Base-by-base conservation (phyloP, 768 basidiomycete genomes). In the Agaricus sinodeliciosus region DNA sequence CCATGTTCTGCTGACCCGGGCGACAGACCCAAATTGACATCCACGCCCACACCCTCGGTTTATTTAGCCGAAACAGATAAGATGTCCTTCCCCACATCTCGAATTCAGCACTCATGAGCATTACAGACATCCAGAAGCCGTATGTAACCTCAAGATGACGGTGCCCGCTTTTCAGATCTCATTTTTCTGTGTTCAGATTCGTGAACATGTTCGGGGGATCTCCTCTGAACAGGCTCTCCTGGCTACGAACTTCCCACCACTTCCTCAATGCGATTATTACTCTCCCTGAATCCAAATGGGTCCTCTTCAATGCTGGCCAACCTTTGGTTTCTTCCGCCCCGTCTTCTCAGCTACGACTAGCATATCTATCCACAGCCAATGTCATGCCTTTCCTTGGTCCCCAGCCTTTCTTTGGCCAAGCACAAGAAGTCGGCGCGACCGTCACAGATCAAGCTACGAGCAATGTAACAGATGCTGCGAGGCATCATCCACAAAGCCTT, bases 211-310 rank as follows among this genome's bases (percentile, higher is more conserved):
- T 71, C 59, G 67, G 71, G 6, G 85, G 86, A 37, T 87, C 89
- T 50, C 82, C 87, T 40, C 69, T 91, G 28, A 91, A 91, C 65
- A 84, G 90, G 13, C 74, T 92, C 16, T 83, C 87, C 1, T 93
- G 93, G 84, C 75, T 94, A 34, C 77, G 90, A 25, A 67, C 82
- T 3, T 90, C 88, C 12, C 78, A 81, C 26, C 65, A 77, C 7
- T 91, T 94, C 67, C 75, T 97, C 44, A 89, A 91, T 54, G 74
- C 82, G 16, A 74, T 93, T 58, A 69, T 86, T 35, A 65, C 62
- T 13, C 73, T 80, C 11, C 77, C 81, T 0, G 63, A 79, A 3
- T 79, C 92, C 0, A 74, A 77, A 43, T 97, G 94, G 86, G 64
- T 95, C 39, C 58, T 94, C 15, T 90, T 92, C 72, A 83, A 85